Evolutionary conservation across 2,329 filamentous ascomycete genomes (phyloP).

Genomic region (Scopulariopsis brevicaulis): DNA sequence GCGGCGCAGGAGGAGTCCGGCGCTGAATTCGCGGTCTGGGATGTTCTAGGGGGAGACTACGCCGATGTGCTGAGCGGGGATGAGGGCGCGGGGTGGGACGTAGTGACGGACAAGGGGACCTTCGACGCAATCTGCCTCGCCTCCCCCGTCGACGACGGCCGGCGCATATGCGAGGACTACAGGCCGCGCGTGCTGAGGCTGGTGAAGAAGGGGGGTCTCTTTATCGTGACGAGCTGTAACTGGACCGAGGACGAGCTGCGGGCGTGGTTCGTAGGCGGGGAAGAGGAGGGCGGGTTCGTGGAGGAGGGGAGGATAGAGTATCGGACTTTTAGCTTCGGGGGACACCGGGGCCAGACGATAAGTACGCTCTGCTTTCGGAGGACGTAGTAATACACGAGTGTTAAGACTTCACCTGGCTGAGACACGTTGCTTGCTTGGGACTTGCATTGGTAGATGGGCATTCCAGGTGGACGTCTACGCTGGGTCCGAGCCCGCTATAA

Average conservation of each 20-base stretch:
- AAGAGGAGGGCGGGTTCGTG: constrained; percentile 32
- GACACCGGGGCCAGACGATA: constrained; percentile 77
- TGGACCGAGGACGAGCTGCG: constrained; percentile 87
- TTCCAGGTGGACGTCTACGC: background rate
- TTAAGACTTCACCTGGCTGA: background rate
- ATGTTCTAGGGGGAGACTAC: constrained; percentile 40
- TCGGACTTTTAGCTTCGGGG: constrained; percentile 80
- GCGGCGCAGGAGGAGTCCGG: constrained; percentile 8
- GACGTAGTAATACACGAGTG: background rate
- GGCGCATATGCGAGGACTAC: constrained; percentile 66
- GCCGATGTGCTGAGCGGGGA: constrained; percentile 18
- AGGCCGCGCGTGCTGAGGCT: constrained; percentile 54
- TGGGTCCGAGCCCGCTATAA: background rate
- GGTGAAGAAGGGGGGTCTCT: constrained; percentile 57
- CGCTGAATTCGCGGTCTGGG: constrained; percentile 43
- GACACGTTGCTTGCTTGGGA: background rate
- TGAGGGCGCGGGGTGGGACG: constrained; percentile 56
- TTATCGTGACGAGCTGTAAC: constrained; percentile 92
- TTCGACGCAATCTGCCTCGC: constrained; percentile 89
- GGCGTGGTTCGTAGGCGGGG: constrained; percentile 56
- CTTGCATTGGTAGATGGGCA: background rate
- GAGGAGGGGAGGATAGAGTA: constrained; percentile 65
- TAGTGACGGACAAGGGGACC: constrained; percentile 95
- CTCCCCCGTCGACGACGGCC: constrained; percentile 39
- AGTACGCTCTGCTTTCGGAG: constrained; percentile 73